phyloP scores from a whole-genome alignment of 148 eudicot genomes.

The Simmondsia chinensis region DNA sequence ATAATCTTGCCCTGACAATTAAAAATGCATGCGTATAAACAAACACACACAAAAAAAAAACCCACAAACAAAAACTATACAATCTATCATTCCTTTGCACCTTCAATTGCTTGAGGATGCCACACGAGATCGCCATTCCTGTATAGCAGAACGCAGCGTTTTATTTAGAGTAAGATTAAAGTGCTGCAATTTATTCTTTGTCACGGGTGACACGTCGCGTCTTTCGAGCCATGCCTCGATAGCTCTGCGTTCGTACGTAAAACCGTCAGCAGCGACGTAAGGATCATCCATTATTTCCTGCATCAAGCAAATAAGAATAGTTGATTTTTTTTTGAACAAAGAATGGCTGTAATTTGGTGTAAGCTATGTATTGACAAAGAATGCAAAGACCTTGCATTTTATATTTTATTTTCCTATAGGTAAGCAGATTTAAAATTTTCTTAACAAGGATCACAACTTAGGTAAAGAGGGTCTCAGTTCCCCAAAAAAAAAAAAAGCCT shows the following conservation, averaged over 20 bases:
- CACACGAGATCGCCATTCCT: conserved; percentile 55
- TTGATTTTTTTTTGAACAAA: no score
- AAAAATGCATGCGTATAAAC: no score
- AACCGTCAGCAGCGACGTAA: conserved; percentile 80
- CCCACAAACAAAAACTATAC: conserved; percentile 14
- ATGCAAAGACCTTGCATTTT: no score
- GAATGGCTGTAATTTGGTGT: no score
- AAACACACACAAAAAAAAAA: conserved; percentile 3
- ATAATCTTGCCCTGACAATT: no score
- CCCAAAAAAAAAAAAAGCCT: no score
- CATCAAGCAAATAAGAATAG: neutral
- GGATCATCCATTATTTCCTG: conserved; percentile 92
- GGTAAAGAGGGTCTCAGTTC: no score
- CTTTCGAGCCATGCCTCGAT: conserved; percentile 69
- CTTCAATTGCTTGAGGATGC: conserved; percentile 15
- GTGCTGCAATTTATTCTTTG: conserved; percentile 46
- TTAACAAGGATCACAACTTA: no score
- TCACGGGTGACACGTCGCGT: conserved; percentile 60
- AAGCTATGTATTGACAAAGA: no score
- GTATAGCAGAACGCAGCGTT: conserved; percentile 64
- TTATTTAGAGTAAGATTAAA: conserved; percentile 56
- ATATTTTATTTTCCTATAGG: no score
- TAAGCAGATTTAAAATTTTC: no score
- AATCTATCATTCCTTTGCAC: neutral
- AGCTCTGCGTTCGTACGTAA: conserved; percentile 78